Base-by-base conservation (phyloP, 179 eudicot species). In the Spinacia oleracea region DNA sequence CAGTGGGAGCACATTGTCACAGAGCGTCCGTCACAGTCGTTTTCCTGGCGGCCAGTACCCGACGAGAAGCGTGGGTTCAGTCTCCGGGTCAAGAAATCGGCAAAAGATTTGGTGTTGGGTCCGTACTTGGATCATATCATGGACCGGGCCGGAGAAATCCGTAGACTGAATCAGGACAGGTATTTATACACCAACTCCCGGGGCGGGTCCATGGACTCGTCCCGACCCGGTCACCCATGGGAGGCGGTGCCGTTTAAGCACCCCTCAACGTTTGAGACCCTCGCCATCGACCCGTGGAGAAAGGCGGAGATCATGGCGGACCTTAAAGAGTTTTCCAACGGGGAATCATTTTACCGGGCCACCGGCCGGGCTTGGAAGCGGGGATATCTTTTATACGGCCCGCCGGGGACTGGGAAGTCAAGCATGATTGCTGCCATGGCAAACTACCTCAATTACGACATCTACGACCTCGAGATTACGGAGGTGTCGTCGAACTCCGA, bases 181-280 rank as follows among this genome's bases (percentile, higher is more conserved):
- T 84, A 88, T 21, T 67, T 95, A 73, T 93, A 93, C 72, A 95
- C 97, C 0, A 95, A 95, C 65, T 84, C 98, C 0, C 87, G 95
- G 18, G 95, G 95, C 2, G 97, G 95, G 35, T 87, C 93, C 0
- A 78, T 95, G 40, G 98, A 95, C 78, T 85, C 97, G 4, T 20
- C 80, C 90, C 66, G 86, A 38, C 75, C 86, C 66, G 93, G 96
- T 0, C 89, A 89, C 43, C 98, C 98, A 2, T 96, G 99, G 99
- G 97, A 93, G 46, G 90, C 96, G 6, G 98, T 96, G 3, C 97
- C 99, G 9, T 96, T 96, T 34, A 93, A 93, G 87, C 99, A 96
- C 51, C 99, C 99, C 1, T 88, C 92, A 77, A 96, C 99, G 0
- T 96, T 96, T 77, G 93, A 90, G 0, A 96, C 99, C 4, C 73